Percentiles rank a stretch among this genome's conserved stretches.
These are phyloP conservation scores for Candida nitratophila DNA, from an alignment of 805 yeast genomes.

Conservation along the genomic window DNA sequence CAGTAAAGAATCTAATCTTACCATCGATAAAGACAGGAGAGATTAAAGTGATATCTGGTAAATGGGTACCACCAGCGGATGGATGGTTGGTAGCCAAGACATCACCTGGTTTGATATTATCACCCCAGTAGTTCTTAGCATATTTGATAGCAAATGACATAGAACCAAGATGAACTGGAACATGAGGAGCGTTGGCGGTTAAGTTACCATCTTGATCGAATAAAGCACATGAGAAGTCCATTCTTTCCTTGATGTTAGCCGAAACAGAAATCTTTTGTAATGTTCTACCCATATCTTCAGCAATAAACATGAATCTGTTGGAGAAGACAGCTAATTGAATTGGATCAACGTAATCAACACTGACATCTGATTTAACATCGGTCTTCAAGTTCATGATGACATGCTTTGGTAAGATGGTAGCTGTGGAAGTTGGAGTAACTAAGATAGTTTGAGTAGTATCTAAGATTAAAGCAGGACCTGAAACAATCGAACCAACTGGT, in stretches of 20 bases:
- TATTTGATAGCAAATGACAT: conserved; percentile 36
- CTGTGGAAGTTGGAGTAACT: conserved; percentile 26
- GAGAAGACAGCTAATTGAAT: conserved; percentile 37
- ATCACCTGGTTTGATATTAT: conserved; percentile 34
- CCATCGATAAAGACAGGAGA: conserved; percentile 47
- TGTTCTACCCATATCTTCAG: conserved; percentile 41
- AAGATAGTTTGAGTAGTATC: conserved; percentile 31
- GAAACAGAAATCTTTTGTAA: conserved; percentile 36
- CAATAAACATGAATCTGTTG: conserved; percentile 44
- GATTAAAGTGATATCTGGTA: conserved; percentile 48
- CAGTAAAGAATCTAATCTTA: conserved; percentile 43
- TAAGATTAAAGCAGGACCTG: conserved; percentile 38
- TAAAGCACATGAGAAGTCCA: conserved; percentile 42
- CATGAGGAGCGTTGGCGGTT: conserved; percentile 40
- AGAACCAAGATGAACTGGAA: conserved; percentile 42
- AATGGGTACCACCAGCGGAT: conserved; percentile 38
- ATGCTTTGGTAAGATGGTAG: conserved; percentile 28
- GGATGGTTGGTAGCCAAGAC: conserved; percentile 37
- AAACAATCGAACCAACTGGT: conserved; percentile 39
- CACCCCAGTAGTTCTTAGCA: conserved; percentile 31
- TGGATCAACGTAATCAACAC: conserved; percentile 34
- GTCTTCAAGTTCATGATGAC: conserved; percentile 20
- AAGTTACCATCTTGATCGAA: conserved; percentile 38
- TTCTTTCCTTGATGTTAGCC: conserved; percentile 40
- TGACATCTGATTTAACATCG: conserved; percentile 28